Evolutionary conservation across 2,329 filamentous ascomycete species (phyloP), one percentile per base, ranked within the genome.

Genomic region (Diaporthe vexans): DNA sequence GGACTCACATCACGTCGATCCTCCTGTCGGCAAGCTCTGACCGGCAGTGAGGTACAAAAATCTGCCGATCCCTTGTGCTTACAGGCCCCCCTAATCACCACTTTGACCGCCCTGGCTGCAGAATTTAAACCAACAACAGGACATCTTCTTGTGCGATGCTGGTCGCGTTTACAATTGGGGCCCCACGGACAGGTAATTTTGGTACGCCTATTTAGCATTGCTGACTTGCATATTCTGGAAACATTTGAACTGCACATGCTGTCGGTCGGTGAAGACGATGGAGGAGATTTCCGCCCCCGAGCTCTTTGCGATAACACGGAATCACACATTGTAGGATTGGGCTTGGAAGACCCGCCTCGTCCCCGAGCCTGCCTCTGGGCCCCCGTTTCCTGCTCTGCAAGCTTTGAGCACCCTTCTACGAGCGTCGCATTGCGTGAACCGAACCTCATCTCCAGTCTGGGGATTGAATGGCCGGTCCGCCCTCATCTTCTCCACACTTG

Each of bases 201-300:
- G 29, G 56, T 19, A n/a, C 46, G 46, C 21, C 21, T 24, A 35
- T 33, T n/a, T 35, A 19, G 35, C 35, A 58, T 58, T 58, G 56
- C 56, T 58, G 56, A 58, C 56, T 35, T 58, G 56, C 56, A 58
- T 58, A 35, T 58, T 10, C 9, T n/a, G 19, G 21, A 58, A 33
- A 37, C 11, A 10, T 37, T 21, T 58, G n/a, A 58, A 33, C 56
- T 58, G 19, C 19, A 3, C 21, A 15, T n/a, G 29, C 56, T 37
- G 56, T 19, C 56, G 56, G 21, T 37, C 56, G 56, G 56, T 58
- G 19, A 58, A 58, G 56, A 19, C 40, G 0, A 37, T 58, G 52
- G 52, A 56, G 24, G 33, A 19, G 24, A 5, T 19, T 56, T 29
- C 7, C n/a, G 15, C 24, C 51, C 51, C 52, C 24, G 13, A 13